Conservation (phyloP, 192 early-diverging fungal genomes). For the Geranomyces variabilis region DNA sequence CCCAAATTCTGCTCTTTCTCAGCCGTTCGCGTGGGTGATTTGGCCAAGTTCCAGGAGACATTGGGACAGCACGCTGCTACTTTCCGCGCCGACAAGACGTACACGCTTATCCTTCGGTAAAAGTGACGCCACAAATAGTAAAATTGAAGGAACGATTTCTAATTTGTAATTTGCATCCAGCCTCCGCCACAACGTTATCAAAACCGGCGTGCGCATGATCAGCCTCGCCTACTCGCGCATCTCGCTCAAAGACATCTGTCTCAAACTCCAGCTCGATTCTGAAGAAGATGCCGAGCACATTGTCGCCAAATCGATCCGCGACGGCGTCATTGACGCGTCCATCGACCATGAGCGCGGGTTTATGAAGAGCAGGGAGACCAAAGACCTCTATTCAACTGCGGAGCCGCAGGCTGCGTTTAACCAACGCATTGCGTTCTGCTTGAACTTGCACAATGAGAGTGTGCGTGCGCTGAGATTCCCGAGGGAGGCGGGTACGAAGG, state of each 20-base stretch:
- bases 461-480: slow-evolving; percentile 99
- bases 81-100: slow-evolving; percentile 88
- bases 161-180: slow-evolving; percentile 28
- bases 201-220: slow-evolving; percentile 97
- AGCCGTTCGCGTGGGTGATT: slow-evolving; percentile 93
- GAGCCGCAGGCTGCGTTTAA: slow-evolving; percentile 97
- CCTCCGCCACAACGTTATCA: slow-evolving; percentile 99
- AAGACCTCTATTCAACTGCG: slow-evolving; percentile 95
- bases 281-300: slow-evolving; percentile 99
- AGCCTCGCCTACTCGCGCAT: slow-evolving; percentile 95
- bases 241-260: slow-evolving; percentile 92
- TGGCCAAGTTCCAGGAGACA: slow-evolving; percentile 90
- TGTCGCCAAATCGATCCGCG: slow-evolving; percentile 97
- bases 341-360: slow-evolving; percentile 92
- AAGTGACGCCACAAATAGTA: not conserved
- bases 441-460: slow-evolving; percentile 95
- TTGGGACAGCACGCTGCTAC: slow-evolving; percentile 71
- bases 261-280: slow-evolving; percentile 95
- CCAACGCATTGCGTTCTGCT: slow-evolving; percentile 90
- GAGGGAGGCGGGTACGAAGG: slow-evolving; percentile 80
- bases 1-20: not conserved
- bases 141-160: not conserved
- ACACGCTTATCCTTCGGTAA: slow-evolving; percentile 84
- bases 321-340: slow-evolving; percentile 98
- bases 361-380: slow-evolving; percentile 91